Evolutionary conservation across 305 asterid genomes (phyloP), one percentile per base, ranked within the genome.

Genomic region (Fraxinus platypoda): DNA sequence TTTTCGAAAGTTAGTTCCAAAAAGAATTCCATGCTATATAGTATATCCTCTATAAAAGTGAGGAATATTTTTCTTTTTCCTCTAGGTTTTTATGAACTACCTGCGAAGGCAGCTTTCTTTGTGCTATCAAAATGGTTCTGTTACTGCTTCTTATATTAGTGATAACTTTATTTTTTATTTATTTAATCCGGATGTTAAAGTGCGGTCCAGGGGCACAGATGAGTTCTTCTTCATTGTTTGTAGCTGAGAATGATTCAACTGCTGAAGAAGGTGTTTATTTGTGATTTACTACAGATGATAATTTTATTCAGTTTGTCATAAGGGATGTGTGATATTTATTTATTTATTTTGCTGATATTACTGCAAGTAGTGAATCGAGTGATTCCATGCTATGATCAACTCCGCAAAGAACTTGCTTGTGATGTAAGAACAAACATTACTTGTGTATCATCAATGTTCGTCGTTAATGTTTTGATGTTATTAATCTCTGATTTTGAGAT

Each of bases 401-500:
- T 95, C 23, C 93, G 97, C 4, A 97, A 95, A 87, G 99, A 95
- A 87, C 98, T 93, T 84, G 92, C 98, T 35, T 95, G 98, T 77
- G 98, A 98, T 28, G 98, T 95, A 89, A 88, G 95, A 64, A 78
- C 62, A 6, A 57, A 57, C 66, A 54, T n/a, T n/a, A 17, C 64
- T 5, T 3, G 9, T 17, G 64, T n/a, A 17, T 52, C 25, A 52
- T 54, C 11, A 5, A 54, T n/a, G 66, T 19, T 57, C 26, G 8
- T 17, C 8, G 23, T 52, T 52, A 52, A 52, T 52, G 23, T 52
- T 52, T 17, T 52, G 80, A 25, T 30, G 74, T 43, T 84, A 3
- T 49, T 57, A 76, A 79, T 49, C 28, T 70, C 7, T 28, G 46
- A 73, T 77, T 77, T 43, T 23, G 41, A 23, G 30, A 78, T 52